Evolutionary conservation across 1,284 basidiomycete genomes (phyloP), one percentile per base, ranked within the genome.

Genomic region (Calocybe gambosa): DNA sequence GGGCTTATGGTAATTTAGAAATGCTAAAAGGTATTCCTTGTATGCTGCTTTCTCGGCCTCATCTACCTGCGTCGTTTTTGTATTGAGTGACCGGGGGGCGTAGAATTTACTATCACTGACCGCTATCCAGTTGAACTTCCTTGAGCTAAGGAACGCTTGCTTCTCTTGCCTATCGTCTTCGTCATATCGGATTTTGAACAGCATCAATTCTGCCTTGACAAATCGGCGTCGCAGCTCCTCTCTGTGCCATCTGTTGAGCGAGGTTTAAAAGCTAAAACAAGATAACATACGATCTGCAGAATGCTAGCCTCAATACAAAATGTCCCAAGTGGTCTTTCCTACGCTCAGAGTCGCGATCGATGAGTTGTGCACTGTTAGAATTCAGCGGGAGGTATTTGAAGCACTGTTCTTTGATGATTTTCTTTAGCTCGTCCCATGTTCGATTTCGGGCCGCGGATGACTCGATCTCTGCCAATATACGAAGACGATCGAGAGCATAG

Each of bases 381-480:
- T 77, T 72, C 41, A 99, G 69, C 42, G 82, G 83, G 19, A 94
- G 70, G 62, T 89, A 83, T 58, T 89, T 88, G 48, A 69, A 68
- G 61, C 77, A 81, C 53, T 89, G 82, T 1, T 59, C 53, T 2
- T 65, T 63, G 9, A 85, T 83, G 37, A 89, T 75, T 1, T 61
- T 67, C 63, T 75, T 83, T 43, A 90, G 73, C 54, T 95, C 93
- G 2, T 85, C 81, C 71, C 78, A 85, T 16, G 85, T 65, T 39
- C 88, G 71, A 59, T 93, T 93, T 39, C 93, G 82, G n/a, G 85
- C 88, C 50, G 81, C 80, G 5, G 87, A 91, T 0, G 94, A 87
- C 62, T 99, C 96, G 53, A 99, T 96, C 64, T 98, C 93, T 5
- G 93, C 89, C 5, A 99, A 77, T 15, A 99, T 80, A 43, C 87